Percentiles rank a stretch among this genome's conserved stretches.
These are phyloP conservation scores for Colletotrichum sp. DNA, from an alignment of 2,329 filamentous ascomycete species.

Conservation along the genomic window DNA sequence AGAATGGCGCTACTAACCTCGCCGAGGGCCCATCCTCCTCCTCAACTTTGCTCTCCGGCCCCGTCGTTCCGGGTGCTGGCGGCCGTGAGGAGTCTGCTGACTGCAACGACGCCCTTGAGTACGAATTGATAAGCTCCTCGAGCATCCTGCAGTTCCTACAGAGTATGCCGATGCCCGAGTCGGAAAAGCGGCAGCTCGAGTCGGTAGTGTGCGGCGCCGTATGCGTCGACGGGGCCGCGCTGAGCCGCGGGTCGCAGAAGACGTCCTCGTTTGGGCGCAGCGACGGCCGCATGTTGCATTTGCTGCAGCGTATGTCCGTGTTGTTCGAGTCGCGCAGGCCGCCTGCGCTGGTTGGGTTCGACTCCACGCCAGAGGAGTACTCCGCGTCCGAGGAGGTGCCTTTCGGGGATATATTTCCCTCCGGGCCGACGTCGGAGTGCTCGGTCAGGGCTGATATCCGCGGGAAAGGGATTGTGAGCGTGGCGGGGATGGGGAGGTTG, in stretches of 20 bases:
- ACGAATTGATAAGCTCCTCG: constrained; percentile 16
- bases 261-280: constrained; percentile 7
- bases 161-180: constrained; percentile 17
- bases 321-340: neutral
- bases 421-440: neutral
- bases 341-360: constrained; percentile 7
- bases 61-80: neutral
- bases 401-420: neutral
- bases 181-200: constrained; percentile 9
- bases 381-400: constrained; percentile 2
- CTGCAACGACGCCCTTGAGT: constrained; percentile 8
- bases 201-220: neutral
- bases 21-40: neutral
- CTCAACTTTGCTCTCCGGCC: neutral
- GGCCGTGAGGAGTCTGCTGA: neutral
- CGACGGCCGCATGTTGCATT: constrained; percentile 15
- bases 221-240: neutral
- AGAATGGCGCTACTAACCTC: neutral
- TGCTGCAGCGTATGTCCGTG: constrained; percentile 17
- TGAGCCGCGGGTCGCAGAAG: neutral
- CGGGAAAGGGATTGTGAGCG: constrained; percentile 10
- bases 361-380: constrained; percentile 14
- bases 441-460: constrained; percentile 14
- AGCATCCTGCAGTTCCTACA: constrained; percentile 14
- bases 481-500: neutral